These are phyloP conservation scores for Iris pallida DNA, from an alignment of 116 monocot genomes.

Conservation along the genomic window DNA sequence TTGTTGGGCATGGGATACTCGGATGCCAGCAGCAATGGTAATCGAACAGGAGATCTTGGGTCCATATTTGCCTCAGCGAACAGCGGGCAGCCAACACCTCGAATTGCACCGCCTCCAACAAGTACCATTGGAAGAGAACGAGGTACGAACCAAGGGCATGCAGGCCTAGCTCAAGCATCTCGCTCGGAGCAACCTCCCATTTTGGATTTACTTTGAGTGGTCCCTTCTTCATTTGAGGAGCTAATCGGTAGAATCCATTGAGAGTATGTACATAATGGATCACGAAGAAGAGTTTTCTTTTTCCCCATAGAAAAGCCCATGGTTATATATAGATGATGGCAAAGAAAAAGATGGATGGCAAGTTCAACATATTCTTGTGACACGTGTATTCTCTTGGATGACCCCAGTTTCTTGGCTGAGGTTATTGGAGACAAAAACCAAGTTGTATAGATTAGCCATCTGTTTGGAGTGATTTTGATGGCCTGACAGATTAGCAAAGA, in stretches of 20 bases:
- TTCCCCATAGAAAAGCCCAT: neutral
- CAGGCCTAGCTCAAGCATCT: constrained; percentile 15
- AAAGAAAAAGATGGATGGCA: too few species aligned
- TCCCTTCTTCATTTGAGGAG: neutral
- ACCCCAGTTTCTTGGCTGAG: neutral
- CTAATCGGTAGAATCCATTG: neutral
- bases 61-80: constrained; percentile 34
- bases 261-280: neutral
- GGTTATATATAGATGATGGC: neutral
- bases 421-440: constrained; percentile 3
- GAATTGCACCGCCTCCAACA: constrained; percentile 61
- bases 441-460: neutral
- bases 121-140: constrained; percentile 57
- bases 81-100: constrained; percentile 33
- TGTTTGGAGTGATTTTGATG: too few species aligned
- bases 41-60: constrained; percentile 24
- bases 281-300: neutral
- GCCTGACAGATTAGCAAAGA: too few species aligned
- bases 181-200: constrained; percentile 48
- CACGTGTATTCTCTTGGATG: constrained; percentile 4
- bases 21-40: neutral
- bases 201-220: constrained; percentile 56
- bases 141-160: constrained; percentile 40
- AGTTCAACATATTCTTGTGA: neutral
- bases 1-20: constrained; percentile 6